A percentile compares a stretch with the other conserved stretches of the same genome.
Evolutionary conservation across 2,329 filamentous ascomycete species (phyloP).

Genomic region (Pestalotiopsis sp.): DNA sequence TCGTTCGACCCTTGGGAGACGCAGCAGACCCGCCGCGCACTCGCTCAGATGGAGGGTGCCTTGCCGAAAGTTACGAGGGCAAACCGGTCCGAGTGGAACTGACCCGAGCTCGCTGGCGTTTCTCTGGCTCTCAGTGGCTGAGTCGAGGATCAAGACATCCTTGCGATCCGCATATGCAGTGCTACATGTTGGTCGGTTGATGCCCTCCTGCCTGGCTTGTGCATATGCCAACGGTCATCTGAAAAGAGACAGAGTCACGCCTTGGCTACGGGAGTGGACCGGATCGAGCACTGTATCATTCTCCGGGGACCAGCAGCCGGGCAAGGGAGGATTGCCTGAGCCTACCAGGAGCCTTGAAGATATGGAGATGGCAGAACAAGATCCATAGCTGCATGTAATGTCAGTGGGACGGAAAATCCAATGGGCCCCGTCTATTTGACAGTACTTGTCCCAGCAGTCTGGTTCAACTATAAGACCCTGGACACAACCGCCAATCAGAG

Average conservation of each 20-base stretch:
- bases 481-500: slow-evolving; percentile 7
- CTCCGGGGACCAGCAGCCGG: neutral
- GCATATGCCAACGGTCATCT: slow-evolving; percentile 1
- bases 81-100: slow-evolving; percentile 5
- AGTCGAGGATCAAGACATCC: neutral
- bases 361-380: neutral
- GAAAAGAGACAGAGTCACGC: neutral
- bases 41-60: neutral
- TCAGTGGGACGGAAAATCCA: neutral
- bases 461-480: slow-evolving; percentile 9
- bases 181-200: slow-evolving; percentile 10
- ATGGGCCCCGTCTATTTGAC: neutral
- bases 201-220: slow-evolving; percentile 3
- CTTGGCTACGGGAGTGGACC: neutral
- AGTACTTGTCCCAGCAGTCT: slow-evolving; percentile 10
- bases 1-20: neutral
- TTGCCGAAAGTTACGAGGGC: neutral
- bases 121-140: neutral
- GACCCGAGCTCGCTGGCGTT: neutral
- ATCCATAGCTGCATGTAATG: neutral
- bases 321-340: neutral
- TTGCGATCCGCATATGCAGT: slow-evolving; percentile 11
- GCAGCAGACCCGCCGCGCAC: neutral
- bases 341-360: neutral
- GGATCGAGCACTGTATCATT: neutral